Base-by-base conservation (phyloP, 306 rosid species). In the Leucaena leucocephala region DNA sequence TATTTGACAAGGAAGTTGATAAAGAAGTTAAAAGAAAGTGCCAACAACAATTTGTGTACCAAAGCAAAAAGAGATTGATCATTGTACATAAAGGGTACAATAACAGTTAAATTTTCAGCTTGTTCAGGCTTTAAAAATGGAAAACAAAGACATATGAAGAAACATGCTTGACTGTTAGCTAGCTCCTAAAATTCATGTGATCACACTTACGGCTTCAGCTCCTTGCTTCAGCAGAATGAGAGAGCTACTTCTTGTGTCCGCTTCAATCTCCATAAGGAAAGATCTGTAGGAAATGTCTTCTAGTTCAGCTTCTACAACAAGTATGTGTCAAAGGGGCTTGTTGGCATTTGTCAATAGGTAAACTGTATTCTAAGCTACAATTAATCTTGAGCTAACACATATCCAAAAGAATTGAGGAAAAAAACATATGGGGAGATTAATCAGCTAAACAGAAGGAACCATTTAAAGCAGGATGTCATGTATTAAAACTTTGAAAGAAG, bases 171-270 rank as follows among this genome's bases (percentile, higher is more conserved):
- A 55, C 44, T 13, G 40, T 1, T 21, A 13, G 66, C 15, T 58
- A 33, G 22, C 22, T 43, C 62, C 13, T 38, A 38, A 5, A 54
- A 42, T 44, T 68, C 65, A 72, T 33, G 34, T 67, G 55, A 54
- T 27, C n/a, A 34, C 52, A 90, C 91, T 88, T 79, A 88, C 89
- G 58, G 89, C 90, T 90, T 90, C 90, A 77, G 91, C 88, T 79
- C 91, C 91, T 88, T 90, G 90, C 79, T 88, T 90, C 64, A 85
- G 76, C 80, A 86, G 74, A 84, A 78, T 54, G 49, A 54, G 87
- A 13, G 88, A 76, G 72, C 77, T 49, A 59, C 79, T 70, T 22
- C 35, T 54, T 27, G 52, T 74, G 54, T 78, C 77, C 12, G 52
- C 76, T 71, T 82, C 61, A 55, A 34, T 35, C 70, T 84, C 88